Evolutionary conservation across 2,329 filamentous ascomycete species (phyloP), one percentile per base, ranked within the genome.

Genomic region (Claviceps purpurea): DNA sequence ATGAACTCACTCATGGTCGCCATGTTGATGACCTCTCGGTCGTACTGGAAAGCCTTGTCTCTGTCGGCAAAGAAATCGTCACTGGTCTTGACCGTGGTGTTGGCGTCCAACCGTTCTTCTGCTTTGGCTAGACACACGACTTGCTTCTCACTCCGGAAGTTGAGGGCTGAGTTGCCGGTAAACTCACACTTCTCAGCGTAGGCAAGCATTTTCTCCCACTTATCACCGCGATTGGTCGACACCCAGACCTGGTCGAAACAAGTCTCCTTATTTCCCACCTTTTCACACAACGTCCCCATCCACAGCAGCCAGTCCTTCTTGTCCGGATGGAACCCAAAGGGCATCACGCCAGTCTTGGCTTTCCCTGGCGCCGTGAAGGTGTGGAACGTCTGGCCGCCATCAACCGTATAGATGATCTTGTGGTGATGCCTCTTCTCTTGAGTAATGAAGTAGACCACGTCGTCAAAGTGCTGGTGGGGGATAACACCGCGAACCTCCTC

Each of bases 1-100:
- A 98, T 93, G 66, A 95, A 98, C 65, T 98, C 93, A 41, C 86
- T 84, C 91, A 96, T 97, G 5, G 86, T 94, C 2, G 89, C 91
- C 67, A 95, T 97, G 59, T 85, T 84, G 59, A 85, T 81, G 43
- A 95, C 85, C 30, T 54, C 50, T n/a, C 53, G n/a, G 1, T 65
- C 61, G 34, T 62, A 64, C 54, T 90, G 78, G 24, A 79, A 75
- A 10, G 59, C 49, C 4, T 56, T 55, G 59, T 82, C 77, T 56
- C 81, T 75, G 50, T 83, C 77, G 13, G 73, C 70, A 62, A 94
- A 94, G 69, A 84, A 89, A 61, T 94, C 82, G 44, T 87, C 76
- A 65, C 85, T 95, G 42, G 85, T 85, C 16, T 89, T 67, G 34
- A 98, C 77, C 57, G 85, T 78, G 47, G 85, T 70, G 1, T 81